Conservation (phyloP, 352 stramenopile species). For the Stramenopiles sp. region DNA sequence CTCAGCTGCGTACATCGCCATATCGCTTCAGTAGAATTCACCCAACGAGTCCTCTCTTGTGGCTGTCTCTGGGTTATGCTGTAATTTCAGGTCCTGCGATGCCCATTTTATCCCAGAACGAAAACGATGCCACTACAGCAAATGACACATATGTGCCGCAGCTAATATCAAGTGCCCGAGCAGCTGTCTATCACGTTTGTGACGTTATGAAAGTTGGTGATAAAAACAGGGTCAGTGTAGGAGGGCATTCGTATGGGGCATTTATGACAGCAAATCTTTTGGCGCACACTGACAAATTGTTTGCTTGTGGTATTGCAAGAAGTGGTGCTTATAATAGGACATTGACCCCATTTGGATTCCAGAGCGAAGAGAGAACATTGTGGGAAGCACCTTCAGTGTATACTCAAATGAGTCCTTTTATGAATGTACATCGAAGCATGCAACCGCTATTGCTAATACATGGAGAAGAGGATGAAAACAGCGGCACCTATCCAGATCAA, state of each 20-base stretch:
- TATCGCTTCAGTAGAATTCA: slow-evolving; percentile 15
- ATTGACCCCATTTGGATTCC: slow-evolving; percentile 20
- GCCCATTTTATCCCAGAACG: slow-evolving; percentile 16
- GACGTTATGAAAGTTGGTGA: slow-evolving; percentile 12
- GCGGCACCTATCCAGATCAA: slow-evolving; percentile 16
- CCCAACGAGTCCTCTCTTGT: slow-evolving; percentile 10
- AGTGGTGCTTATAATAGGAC: slow-evolving; percentile 17
- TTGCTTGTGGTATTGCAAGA: slow-evolving; percentile 16
- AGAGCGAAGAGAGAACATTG: slow-evolving; percentile 17
- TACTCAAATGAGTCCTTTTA: slow-evolving; percentile 15
- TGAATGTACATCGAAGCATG: too few relatives aligned
- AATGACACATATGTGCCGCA: slow-evolving; percentile 20
- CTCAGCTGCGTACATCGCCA: slow-evolving; percentile 15
- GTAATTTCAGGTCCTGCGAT: slow-evolving; percentile 13
- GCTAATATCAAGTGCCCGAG: slow-evolving; percentile 14
- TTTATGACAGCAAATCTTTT: slow-evolving; percentile 20
- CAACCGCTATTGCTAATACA: slow-evolving; percentile 17
- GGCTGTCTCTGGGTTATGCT: slow-evolving; percentile 17
- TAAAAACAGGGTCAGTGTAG: slow-evolving; percentile 14
- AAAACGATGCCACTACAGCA: slow-evolving; percentile 17
- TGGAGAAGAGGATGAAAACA: slow-evolving; percentile 17
- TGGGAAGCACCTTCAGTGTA: slow-evolving; percentile 18
- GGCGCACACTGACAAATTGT: slow-evolving; percentile 18
- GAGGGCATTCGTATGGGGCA: slow-evolving; percentile 18
- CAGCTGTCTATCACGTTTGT: slow-evolving; percentile 13